Conservation (phyloP, 805 yeast genomes). For the Hanseniaspora jakobsenii region DNA sequence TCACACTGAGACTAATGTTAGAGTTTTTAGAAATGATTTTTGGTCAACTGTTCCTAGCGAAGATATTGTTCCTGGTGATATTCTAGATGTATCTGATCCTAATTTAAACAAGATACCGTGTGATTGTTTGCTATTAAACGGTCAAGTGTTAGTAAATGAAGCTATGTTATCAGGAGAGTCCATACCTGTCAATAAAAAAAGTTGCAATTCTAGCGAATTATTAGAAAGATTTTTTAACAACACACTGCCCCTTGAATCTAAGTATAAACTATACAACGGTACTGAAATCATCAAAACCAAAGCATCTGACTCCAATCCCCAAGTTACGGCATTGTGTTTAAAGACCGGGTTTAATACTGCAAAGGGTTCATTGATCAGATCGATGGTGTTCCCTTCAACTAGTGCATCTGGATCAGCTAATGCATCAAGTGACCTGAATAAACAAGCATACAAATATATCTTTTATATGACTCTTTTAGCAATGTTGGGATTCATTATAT, state of each 20-base stretch:
- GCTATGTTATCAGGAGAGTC: constrained; percentile 98
- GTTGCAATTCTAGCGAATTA: constrained; percentile 44
- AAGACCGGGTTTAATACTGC: constrained; percentile 92
- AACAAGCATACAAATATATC: constrained; percentile 89
- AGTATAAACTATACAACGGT: constrained; percentile 73
- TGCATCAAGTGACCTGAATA: constrained; percentile 74
- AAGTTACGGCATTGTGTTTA: constrained; percentile 73
- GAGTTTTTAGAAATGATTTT: constrained; percentile 85
- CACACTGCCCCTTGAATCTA: constrained; percentile 30
- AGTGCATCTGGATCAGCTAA: constrained; percentile 23
- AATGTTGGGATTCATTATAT: constrained; percentile 64
- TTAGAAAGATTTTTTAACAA: constrained; percentile 24
- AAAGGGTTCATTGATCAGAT: constrained; percentile 83
- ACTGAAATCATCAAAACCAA: constrained; percentile 79
- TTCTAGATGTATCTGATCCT: constrained; percentile 85
- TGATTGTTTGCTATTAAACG: constrained; percentile 74
- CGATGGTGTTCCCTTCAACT: constrained; percentile 95
- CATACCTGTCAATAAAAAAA: constrained; percentile 79
- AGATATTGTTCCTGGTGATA: constrained; percentile 90
- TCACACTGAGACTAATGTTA: constrained; percentile 59
- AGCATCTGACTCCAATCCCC: constrained; percentile 39
- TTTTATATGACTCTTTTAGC: constrained; percentile 90
- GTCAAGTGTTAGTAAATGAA: constrained; percentile 94
- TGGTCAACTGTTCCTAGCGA: constrained; percentile 72
- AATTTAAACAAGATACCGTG: constrained; percentile 65